Base-by-base conservation (phyloP, 495 filamentous ascomycete genomes). In the Penicillium samsonianum region DNA sequence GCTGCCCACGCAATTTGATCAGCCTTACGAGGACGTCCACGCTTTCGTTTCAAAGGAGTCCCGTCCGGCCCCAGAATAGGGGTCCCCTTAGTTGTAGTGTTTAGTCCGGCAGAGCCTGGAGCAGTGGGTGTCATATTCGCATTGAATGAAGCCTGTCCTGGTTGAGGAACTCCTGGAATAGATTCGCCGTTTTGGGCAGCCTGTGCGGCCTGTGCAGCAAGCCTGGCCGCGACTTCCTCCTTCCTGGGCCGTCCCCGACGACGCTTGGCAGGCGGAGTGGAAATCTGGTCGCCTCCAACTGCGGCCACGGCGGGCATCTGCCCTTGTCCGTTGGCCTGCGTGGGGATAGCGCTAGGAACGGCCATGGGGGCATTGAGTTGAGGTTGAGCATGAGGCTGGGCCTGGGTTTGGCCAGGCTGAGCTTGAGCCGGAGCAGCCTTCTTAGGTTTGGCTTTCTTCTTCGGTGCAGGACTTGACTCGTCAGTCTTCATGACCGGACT, bases 21-120 rank as follows among this genome's bases (percentile, higher is more conserved):
- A 4, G 71, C 68, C 55, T 77, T 77, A 55, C 74, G 69, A 7
- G 74, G 74, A 26, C 74, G 72, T 25, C 74, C 74, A 43, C 74
- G 74, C 35, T 73, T 67, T 19, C 72, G 69, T 50, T 77, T 77
- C 23, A 66, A 28, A 14, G 70, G 62, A 22, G 65, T 74, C 8
- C 73, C 73, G 47, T 77, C 72, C 2, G 72, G 64, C 16, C 61
- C 66, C 9, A 72, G 60, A 2, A 70, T 65, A 22, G 55, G 61
- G 5, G 56, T 54, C 10, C 25, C 37, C n/a, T 53, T 53, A 7
- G 20, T 43, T 3, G 63, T 37, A 6, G 51, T 49, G 6, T 52
- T 38, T 17, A n/a, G 22, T 19, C 38, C 35, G 12, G 53, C n/a
- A 12, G 60, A 49, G 20, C 55, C 58, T 40, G 57, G 50, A 12